A percentile compares a stretch with the other conserved stretches of the same genome.
Evolutionary conservation across 2,329 filamentous ascomycete species (phyloP).

Genomic region (Aspergillus sp.): DNA sequence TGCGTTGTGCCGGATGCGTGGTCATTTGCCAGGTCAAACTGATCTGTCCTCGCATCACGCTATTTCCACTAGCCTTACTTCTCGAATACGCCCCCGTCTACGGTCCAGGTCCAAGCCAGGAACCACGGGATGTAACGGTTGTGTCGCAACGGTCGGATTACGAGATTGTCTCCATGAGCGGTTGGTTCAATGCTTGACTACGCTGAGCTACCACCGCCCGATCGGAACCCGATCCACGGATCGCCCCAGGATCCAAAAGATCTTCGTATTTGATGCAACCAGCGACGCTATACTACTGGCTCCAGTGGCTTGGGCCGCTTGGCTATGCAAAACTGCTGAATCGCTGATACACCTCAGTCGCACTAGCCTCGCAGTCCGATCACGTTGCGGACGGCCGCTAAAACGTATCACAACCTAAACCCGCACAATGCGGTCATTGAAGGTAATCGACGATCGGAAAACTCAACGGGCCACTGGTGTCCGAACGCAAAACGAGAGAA

Average conservation of each 20-base stretch:
- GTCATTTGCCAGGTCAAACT: slow-evolving; percentile 14
- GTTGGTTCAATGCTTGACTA: neutral
- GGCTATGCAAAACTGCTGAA: neutral
- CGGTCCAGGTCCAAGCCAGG: neutral
- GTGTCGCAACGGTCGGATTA: neutral
- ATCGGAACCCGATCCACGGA: slow-evolving; percentile 16
- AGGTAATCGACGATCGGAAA: slow-evolving; percentile 13
- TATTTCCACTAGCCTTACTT: slow-evolving; percentile 11
- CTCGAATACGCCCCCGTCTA: neutral
- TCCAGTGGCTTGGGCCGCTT: neutral
- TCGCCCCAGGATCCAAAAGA: slow-evolving; percentile 7
- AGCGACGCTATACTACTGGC: no score
- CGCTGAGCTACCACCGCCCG: neutral
- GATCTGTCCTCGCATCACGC: neutral
- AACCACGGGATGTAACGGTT: slow-evolving; percentile 3
- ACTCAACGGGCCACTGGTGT: neutral
- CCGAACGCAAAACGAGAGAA: slow-evolving; percentile 7
- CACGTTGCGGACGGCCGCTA: neutral
- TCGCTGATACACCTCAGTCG: neutral
- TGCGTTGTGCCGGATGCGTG: slow-evolving; percentile 15
- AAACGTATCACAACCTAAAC: neutral
- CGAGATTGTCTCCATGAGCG: no score
- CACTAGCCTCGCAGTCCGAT: neutral
- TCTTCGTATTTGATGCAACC: neutral
- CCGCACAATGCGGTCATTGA: neutral